Percentiles rank a stretch among this genome's conserved stretches.
Conservation (phyloP, 2,329 filamentous ascomycete species). For the Colletotrichum acutatum region DNA sequence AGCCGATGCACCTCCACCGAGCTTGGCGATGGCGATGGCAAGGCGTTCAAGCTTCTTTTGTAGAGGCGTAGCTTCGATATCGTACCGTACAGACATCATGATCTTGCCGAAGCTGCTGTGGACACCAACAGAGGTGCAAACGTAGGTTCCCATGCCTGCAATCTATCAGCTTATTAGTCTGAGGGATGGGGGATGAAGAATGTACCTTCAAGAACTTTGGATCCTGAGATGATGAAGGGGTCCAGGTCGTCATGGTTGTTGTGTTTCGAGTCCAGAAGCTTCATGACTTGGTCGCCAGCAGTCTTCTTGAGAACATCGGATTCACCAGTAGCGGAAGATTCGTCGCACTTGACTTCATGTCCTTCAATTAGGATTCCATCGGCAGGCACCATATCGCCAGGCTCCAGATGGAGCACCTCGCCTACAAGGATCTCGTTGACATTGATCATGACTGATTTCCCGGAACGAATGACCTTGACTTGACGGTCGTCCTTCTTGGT, state of each 20-base stretch:
- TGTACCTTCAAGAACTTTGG: conserved; percentile 56
- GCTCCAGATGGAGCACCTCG: conserved; percentile 68
- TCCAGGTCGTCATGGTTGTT: conserved; percentile 54
- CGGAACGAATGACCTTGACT: conserved; percentile 67
- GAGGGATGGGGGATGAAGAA: conserved; percentile 48
- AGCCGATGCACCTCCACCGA: conserved; percentile 70
- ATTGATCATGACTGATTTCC: conserved; percentile 63
- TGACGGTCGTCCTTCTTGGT: conserved; percentile 63
- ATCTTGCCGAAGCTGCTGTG: conserved; percentile 65
- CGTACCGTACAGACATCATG: conserved; percentile 63
- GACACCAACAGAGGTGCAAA: conserved; percentile 65
- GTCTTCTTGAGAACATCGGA: conserved; percentile 78
- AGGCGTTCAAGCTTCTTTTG: conserved; percentile 62
- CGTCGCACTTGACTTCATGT: conserved; percentile 69
- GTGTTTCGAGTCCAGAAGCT: conserved; percentile 53
- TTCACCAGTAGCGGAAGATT: conserved; percentile 79
- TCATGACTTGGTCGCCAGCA: conserved; percentile 66
- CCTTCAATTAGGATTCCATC: conserved; percentile 76
- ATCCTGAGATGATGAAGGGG: conserved; percentile 71
- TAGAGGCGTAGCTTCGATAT: conserved; percentile 62
- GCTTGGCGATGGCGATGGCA: conserved; percentile 53
- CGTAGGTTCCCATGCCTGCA: conserved; percentile 57
- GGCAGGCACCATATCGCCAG: conserved; percentile 75
- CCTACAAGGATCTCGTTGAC: conserved; percentile 71
- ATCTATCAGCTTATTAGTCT: not conserved